Evolutionary conservation across 257 asterid species (phyloP), one percentile per base, ranked within the genome.

Genomic region (Solanum clarkiae): DNA sequence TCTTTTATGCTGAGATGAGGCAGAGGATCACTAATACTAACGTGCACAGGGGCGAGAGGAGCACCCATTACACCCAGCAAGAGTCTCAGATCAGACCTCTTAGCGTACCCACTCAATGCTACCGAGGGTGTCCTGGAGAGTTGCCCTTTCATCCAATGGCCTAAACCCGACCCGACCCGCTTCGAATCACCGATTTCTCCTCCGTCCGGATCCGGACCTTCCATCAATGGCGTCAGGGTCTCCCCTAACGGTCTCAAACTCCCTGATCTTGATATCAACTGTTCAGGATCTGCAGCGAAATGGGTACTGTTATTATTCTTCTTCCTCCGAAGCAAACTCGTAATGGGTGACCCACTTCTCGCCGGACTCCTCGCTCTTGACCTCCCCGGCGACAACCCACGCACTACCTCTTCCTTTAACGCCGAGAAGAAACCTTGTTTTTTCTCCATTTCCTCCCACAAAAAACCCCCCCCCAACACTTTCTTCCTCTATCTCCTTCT

Each of bases 51-150:
- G 8, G 97, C 97, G 55, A 96, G 94, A 7, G 99, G 98, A 45
- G 98, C 98, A 24, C 98, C 98, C 99, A 96, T 93, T 17, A 94
- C 98, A 14, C 99, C 98, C 47, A 96, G 98, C 90, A 96, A 88
- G 80, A 96, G 85, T 85, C 99, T 88, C 92, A 94, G 92, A 91
- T 96, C 99, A 75, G 98, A 93, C 93, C 93, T 89, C 92, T 83
- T 91, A 80, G 86, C 87, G 84, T 81, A 85, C 65, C 89, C 95
- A 51, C 66, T 88, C 80, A 86, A 91, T 87, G 94, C 86, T 15
- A 89, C 87, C 15, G 98, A 94, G 3, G 98, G 92, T 79, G 89
- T 90, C 53, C 98, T 91, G 12, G 87, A 86, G 57, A 94, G 91
- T 86, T 94, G 97, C 2, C 93, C 97, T 47, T 90, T 89, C 81